Base-by-base conservation (phyloP, 495 filamentous ascomycete genomes). In the Astrothelium subdiscretum region DNA sequence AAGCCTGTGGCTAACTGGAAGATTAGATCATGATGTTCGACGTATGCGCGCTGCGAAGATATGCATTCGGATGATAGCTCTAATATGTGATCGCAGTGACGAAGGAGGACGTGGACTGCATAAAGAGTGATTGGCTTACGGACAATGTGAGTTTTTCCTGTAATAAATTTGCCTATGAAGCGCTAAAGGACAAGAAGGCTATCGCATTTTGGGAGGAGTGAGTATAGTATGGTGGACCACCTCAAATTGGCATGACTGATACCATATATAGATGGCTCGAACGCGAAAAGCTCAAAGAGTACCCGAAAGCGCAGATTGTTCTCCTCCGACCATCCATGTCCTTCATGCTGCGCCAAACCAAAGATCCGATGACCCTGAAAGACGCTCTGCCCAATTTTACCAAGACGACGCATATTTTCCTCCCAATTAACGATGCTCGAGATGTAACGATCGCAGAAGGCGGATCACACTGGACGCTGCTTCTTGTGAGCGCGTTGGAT, bases 181-280 rank as follows among this genome's bases (percentile, higher is more conserved):
- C n/a, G 18, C 24, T 59, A 32, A 42, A 32, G 32, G 32, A 43
- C 26, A 27, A 31, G 20, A 10, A 90, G 87, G 86, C 82, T 65
- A 98, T 98, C 57, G 88, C 91, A 59, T 98, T 98, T 72, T 98
- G 94, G 92, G 89, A 97, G 81, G 94, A 97, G 84, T 96, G 85
- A 54, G 48, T 29, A 27, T 20, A 27, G 5, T 15, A 54, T 38
- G 8, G 74, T 84, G 78, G 58, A 26, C 5, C 31, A 26, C 13
- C 24, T 13, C 44, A 38, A 58, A 42, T 54, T 32, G n/a, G 20
- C 48, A n/a, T 51, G 57, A 18, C 59, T 27, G 18, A 44, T 38
- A 3, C 44, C 22, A 15, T 22, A 58, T 27, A 63, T 63, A 95
- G 90, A 78, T 92, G 88, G 72, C 83, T 98, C 59, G 95, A 97